These are phyloP conservation scores for Colletotrichum liaoningense DNA, from an alignment of 2,329 filamentous ascomycete genomes.

Conservation along the genomic window DNA sequence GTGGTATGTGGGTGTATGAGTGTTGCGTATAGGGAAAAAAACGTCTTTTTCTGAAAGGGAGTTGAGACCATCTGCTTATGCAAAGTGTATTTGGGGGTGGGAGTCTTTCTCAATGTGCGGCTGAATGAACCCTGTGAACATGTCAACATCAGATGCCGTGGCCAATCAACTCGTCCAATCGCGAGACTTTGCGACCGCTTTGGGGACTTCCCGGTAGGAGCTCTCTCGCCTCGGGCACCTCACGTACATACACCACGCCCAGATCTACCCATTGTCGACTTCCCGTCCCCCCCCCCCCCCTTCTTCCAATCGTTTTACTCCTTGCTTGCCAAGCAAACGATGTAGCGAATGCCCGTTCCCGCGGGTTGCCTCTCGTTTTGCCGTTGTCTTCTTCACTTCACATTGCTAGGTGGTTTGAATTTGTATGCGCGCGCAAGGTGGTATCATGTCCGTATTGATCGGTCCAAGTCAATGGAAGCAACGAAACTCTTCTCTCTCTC, in stretches of 20 bases:
- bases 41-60: neutral
- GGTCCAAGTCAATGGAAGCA: constrained; percentile 1
- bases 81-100: neutral
- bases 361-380: neutral
- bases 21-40: neutral
- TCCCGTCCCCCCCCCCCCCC: neutral
- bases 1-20: neutral
- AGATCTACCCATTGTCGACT: neutral
- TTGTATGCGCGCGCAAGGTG: constrained; percentile 4
- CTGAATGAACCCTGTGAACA: constrained; percentile 6
- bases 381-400: neutral
- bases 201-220: constrained; percentile 8
- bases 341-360: neutral
- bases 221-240: neutral
- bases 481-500: constrained; percentile 1
- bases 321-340: neutral
- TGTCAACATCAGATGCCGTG: constrained; percentile 7
- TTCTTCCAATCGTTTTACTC: neutral
- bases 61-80: constrained; percentile 20
- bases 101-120: neutral
- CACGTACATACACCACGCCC: neutral
- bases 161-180: constrained; percentile 1
- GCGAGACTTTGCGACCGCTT: constrained; percentile 21
- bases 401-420: neutral
- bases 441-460: constrained; percentile 26